Evolutionary conservation across 805 yeast genomes (phyloP).

Genomic region (Yamadazyma tumulicola): DNA sequence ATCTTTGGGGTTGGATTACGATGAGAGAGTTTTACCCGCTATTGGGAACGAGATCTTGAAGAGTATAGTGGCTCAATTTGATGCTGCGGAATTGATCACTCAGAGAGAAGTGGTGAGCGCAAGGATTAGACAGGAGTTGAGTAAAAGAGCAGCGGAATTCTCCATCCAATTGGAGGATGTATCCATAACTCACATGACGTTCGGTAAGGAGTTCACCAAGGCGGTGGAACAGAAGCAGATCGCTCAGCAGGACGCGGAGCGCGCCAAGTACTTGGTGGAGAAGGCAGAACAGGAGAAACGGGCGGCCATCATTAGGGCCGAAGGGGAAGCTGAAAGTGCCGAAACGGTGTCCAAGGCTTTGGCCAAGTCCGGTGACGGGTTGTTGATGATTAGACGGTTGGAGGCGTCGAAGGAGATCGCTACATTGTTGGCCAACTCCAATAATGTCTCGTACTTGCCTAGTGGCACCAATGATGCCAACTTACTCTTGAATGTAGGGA

Average conservation of each 20-base stretch:
- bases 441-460: constrained; percentile 89
- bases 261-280: constrained; percentile 90
- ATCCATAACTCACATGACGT: constrained; percentile 95
- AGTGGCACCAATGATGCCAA: constrained; percentile 47
- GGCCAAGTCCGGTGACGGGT: constrained; percentile 92
- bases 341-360: constrained; percentile 91
- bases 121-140: constrained; percentile 81
- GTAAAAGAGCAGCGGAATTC: constrained; percentile 81
- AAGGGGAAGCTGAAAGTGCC: constrained; percentile 99
- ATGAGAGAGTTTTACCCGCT: constrained; percentile 88
- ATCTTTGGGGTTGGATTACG: constrained; percentile 88
- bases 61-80: constrained; percentile 88
- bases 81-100: constrained; percentile 94
- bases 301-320: constrained; percentile 94
- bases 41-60: constrained; percentile 90
- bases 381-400: constrained; percentile 86
- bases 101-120: constrained; percentile 94
- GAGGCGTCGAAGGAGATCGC: constrained; percentile 98
- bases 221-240: constrained; percentile 99
- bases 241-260: constrained; percentile 98
- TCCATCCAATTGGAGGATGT: constrained; percentile 93
- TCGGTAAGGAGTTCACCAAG: constrained; percentile 93
- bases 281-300: constrained; percentile 97
- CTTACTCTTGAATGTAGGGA: constrained; percentile 65
- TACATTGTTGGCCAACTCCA: constrained; percentile 72